phyloP scores from a whole-genome alignment of 2,329 filamentous ascomycete genomes.

The Xylariomycetidae sp. region DNA sequence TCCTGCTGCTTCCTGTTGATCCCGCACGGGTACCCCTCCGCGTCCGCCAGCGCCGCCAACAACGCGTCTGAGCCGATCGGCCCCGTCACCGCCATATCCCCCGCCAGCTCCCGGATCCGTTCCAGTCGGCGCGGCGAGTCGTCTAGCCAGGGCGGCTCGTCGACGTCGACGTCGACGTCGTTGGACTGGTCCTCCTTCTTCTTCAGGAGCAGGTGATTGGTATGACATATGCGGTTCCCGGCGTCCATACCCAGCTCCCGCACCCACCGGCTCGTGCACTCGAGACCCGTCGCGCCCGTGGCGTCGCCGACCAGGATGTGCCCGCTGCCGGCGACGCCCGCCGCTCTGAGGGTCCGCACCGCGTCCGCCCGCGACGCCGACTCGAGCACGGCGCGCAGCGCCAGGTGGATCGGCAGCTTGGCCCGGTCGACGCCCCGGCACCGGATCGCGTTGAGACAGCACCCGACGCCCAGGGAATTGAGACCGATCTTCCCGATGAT shows the following conservation, averaged over 20 bases:
- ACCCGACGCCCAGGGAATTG: conserved; percentile 54
- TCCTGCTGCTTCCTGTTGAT: conserved; percentile 25
- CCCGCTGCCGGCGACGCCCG: conserved; percentile 44
- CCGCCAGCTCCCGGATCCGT: conserved; percentile 21
- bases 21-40: conserved; percentile 21
- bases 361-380: conserved; percentile 42
- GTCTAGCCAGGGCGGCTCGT: conserved; percentile 25
- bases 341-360: conserved; percentile 34
- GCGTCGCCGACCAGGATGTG: conserved; percentile 47
- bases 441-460: conserved; percentile 58
- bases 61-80: conserved; percentile 9
- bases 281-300: conserved; percentile 37
- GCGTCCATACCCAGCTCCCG: conserved; percentile 22
- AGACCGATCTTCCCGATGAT: conserved; percentile 64
- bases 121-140: conserved; percentile 23
- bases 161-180: too few species aligned
- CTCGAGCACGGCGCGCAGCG: conserved; percentile 52
- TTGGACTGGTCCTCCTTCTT: too few species aligned
- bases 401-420: conserved; percentile 57
- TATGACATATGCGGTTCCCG: conserved; percentile 33
- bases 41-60: conserved; percentile 23
- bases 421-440: conserved; percentile 47
- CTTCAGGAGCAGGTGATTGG: conserved; percentile 38
- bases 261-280: conserved; percentile 33
- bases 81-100: conserved; percentile 5